Percentiles rank a stretch among this genome's conserved stretches.
Conservation (phyloP, 306 rosid genomes). For the Acacia crassicarpa region DNA sequence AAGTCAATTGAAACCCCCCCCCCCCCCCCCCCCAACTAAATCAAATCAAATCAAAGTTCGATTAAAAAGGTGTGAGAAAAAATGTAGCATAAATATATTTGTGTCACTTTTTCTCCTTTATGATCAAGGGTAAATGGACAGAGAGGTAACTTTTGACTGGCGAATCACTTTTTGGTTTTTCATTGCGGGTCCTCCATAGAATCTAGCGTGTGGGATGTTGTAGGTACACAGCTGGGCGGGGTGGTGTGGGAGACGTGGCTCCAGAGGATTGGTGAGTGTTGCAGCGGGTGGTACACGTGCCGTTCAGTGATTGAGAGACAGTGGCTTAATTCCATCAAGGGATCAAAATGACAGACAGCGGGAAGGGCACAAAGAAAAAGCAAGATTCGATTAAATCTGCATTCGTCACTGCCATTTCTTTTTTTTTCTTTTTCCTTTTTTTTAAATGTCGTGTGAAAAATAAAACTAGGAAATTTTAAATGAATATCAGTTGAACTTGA, state of each 20-base stretch:
- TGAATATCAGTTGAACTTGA: too few relatives aligned
- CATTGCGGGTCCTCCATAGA: background rate
- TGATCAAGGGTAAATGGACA: background rate
- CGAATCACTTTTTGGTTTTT: background rate
- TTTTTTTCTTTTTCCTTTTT: background rate
- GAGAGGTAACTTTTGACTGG: background rate
- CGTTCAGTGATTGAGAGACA: background rate
- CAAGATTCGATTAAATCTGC: slow-evolving; percentile 43
- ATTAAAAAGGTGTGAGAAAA: background rate
- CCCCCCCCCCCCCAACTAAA: too few relatives aligned
- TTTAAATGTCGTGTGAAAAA: background rate
- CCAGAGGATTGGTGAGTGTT: background rate
- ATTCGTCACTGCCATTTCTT: background rate
- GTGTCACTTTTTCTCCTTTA: background rate
- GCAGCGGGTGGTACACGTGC: slow-evolving; percentile 12
- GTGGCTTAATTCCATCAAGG: background rate
- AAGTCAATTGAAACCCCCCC: too few relatives aligned
- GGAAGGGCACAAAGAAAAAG: slow-evolving; percentile 31
- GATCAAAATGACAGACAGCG: slow-evolving; percentile 14
- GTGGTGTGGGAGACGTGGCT: background rate
- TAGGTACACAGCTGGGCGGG: background rate
- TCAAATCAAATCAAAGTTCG: background rate
- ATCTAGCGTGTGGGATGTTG: background rate
- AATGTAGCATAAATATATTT: background rate
- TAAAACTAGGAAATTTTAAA: background rate